phyloP scores from a whole-genome alignment of 2,329 filamentous ascomycete species.

The Alternaria longipes region DNA sequence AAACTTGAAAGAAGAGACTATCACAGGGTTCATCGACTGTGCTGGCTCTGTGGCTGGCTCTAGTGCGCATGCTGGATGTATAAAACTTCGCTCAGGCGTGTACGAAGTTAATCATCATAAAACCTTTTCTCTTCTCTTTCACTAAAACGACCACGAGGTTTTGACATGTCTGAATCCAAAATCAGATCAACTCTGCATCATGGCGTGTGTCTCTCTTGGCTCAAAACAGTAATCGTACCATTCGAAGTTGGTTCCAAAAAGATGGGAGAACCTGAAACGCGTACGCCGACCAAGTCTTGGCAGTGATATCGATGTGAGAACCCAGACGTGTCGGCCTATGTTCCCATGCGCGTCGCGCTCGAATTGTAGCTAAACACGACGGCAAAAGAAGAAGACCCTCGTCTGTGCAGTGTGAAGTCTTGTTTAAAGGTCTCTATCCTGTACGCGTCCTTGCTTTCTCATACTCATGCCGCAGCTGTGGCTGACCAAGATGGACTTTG shows the following conservation, averaged over 20 bases:
- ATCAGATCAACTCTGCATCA: background rate
- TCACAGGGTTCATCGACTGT: too few species aligned
- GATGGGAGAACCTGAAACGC: too few species aligned
- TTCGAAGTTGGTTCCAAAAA: background rate
- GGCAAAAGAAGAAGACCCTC: background rate
- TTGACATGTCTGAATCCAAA: too few species aligned
- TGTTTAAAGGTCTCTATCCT: fast-evolving
- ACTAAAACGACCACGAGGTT: too few species aligned
- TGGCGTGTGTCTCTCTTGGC: background rate
- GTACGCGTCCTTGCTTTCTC: background rate
- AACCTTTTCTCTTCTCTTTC: too few species aligned
- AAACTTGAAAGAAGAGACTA: too few species aligned
- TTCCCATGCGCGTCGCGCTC: background rate
- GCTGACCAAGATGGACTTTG: background rate
- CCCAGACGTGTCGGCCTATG: background rate
- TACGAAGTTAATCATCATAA: too few species aligned
- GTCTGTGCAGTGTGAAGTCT: fast-evolving
- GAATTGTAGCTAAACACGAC: fast-evolving
- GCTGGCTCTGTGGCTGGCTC: too few species aligned
- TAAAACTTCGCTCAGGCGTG: too few species aligned
- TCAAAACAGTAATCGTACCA: background rate
- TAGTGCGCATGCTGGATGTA: too few species aligned
- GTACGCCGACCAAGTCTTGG: too few species aligned
- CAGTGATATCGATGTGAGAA: background rate
- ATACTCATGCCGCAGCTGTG: background rate